These are phyloP conservation scores for Thamnidium elegans DNA, from an alignment of 192 early-diverging fungal genomes.

Conservation along the genomic window DNA sequence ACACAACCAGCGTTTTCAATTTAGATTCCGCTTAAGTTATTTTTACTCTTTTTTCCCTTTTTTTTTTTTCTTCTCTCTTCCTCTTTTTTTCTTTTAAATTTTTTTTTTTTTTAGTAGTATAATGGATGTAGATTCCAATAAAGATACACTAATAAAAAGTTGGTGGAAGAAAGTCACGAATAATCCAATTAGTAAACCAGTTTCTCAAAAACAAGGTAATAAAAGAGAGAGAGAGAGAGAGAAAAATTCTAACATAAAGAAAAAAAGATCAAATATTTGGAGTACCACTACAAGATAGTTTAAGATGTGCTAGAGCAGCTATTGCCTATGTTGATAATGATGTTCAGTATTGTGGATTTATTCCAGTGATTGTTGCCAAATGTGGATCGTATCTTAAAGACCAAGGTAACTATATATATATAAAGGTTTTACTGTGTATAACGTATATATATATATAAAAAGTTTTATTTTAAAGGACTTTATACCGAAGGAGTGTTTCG, in stretches of 20 bases:
- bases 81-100: no score
- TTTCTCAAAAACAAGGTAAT: constrained; percentile 10
- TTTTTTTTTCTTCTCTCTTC: no score
- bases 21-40: no score
- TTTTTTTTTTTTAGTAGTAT: no score
- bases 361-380: constrained; percentile 40
- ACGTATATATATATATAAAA: background rate
- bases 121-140: no score
- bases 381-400: constrained; percentile 41
- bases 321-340: constrained; percentile 37
- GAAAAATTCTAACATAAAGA: no score
- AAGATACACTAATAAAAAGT: constrained; percentile 11
- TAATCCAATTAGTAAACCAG: background rate
- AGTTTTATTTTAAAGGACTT: constrained; percentile 29
- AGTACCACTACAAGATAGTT: constrained; percentile 27
- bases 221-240: background rate
- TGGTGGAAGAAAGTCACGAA: constrained; percentile 14
- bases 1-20: no score
- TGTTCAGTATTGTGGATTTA: constrained; percentile 32
- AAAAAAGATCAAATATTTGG: constrained; percentile 28
- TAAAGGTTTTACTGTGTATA: background rate
- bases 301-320: constrained; percentile 22
- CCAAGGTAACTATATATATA: constrained; percentile 26
- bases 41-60: no score
- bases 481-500: constrained; percentile 72